Evolutionary conservation across 139 green algal species (phyloP).

Genomic region (Tetradesmus lagerheimii): DNA sequence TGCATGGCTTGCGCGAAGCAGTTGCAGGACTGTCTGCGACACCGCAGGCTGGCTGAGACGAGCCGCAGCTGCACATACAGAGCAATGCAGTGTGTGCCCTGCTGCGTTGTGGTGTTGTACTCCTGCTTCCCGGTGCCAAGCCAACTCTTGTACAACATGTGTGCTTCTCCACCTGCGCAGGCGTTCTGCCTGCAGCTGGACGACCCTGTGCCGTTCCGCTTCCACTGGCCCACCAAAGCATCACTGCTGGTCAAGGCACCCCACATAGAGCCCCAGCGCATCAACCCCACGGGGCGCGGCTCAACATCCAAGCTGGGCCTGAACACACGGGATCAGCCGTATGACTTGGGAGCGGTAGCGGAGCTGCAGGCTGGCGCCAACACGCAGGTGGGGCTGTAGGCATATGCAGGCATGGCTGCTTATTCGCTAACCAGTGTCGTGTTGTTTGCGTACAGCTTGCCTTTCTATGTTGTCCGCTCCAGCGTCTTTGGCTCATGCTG

Average conservation of each 20-base stretch:
- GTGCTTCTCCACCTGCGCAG: no score
- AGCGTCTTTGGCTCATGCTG: no score
- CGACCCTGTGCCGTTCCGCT: constrained; percentile 75
- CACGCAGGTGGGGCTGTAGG: no score
- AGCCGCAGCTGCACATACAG: no score
- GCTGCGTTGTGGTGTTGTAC: neutral
- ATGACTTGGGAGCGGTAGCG: constrained; percentile 57
- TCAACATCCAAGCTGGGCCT: constrained; percentile 68
- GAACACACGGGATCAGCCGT: constrained; percentile 83
- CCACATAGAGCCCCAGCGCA: constrained; percentile 59
- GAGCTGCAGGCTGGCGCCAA: neutral
- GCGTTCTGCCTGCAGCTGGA: constrained; percentile 65
- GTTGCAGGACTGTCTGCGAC: neutral
- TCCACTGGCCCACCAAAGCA: constrained; percentile 76
- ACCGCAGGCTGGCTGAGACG: no score
- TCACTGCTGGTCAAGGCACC: constrained; percentile 40
- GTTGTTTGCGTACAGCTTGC: no score
- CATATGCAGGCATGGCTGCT: no score
- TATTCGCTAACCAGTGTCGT: no score
- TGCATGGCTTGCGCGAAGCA: no score
- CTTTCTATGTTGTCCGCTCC: no score
- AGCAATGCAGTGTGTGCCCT: no score
- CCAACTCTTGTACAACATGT: no score
- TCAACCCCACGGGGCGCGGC: constrained; percentile 37
- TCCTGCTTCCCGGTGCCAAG: neutral